A percentile compares a stretch with the other conserved stretches of the same genome.
phyloP scores from a whole-genome alignment of 2,329 filamentous ascomycete genomes.

The Thielaviopsis ethacetica region DNA sequence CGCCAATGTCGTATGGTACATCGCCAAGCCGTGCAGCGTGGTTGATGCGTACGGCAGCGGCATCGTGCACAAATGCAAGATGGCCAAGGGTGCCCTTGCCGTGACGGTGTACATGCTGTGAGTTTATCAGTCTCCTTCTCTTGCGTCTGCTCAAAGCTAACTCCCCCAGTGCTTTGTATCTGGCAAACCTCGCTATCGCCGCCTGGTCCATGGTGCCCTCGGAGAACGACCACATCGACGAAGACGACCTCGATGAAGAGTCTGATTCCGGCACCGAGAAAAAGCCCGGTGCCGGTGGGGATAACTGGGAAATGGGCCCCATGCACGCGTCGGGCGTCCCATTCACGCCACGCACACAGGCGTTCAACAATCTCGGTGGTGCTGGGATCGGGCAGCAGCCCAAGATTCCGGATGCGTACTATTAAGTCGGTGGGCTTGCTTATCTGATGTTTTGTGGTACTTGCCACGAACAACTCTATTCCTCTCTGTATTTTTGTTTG shows the following conservation, averaged over 20 bases:
- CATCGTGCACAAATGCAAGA: slow-evolving; percentile 42
- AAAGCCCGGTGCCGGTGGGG: not conserved
- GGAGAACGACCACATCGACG: slow-evolving; percentile 31
- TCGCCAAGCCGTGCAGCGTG: slow-evolving; percentile 45
- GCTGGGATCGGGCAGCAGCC: not conserved
- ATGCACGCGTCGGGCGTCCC: slow-evolving; percentile 20
- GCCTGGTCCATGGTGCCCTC: slow-evolving; percentile 43
- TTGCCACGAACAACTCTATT: not conserved
- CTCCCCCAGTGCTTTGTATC: slow-evolving; percentile 4
- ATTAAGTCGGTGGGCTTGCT: slow-evolving; percentile 21
- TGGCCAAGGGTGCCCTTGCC: slow-evolving; percentile 52
- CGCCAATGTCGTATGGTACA: slow-evolving; percentile 56
- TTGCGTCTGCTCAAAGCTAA: not conserved
- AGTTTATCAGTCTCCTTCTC: slow-evolving; percentile 20
- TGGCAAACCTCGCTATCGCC: slow-evolving; percentile 26
- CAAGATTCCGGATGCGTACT: slow-evolving; percentile 22
- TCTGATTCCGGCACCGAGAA: slow-evolving; percentile 20
- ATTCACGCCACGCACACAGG: slow-evolving; percentile 50
- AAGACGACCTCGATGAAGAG: slow-evolving; percentile 24
- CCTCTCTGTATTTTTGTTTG: not conserved
- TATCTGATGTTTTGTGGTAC: not conserved
- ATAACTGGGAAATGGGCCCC: not conserved
- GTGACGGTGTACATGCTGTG: slow-evolving; percentile 52
- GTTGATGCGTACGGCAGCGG: slow-evolving; percentile 17
- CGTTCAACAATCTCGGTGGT: slow-evolving; percentile 45